A percentile compares a stretch with the other conserved stretches of the same genome.
Evolutionary conservation across 2,329 filamentous ascomycete species (phyloP).

Genomic region (Diaporthe eres): DNA sequence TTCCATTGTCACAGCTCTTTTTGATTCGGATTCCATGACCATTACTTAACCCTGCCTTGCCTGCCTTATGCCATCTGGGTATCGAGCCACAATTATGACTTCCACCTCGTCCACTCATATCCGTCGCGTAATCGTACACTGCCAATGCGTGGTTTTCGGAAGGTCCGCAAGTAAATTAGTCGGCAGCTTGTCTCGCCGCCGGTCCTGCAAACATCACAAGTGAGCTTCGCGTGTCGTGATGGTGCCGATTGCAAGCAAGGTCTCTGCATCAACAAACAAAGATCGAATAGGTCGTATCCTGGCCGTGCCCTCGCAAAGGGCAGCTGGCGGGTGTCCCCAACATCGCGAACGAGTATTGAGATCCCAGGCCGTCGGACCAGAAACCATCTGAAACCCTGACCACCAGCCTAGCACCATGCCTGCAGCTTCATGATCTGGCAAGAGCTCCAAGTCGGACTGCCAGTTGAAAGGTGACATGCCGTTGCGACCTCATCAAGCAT

Average conservation of each 20-base stretch:
- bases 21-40: conserved; percentile 24
- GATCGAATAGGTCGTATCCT: conserved; percentile 3
- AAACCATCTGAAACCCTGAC: neutral
- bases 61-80: conserved; percentile 26
- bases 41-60: conserved; percentile 24
- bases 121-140: conserved; percentile 35
- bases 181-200: neutral
- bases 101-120: conserved; percentile 30
- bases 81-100: conserved; percentile 37
- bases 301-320: neutral
- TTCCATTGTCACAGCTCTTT: neutral
- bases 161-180: conserved; percentile 19
- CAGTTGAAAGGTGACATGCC: neutral
- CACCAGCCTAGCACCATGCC: neutral
- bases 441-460: neutral
- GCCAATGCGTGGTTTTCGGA: conserved; percentile 10
- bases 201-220: neutral
- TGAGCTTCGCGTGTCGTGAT: neutral
- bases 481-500: neutral
- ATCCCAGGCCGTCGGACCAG: neutral
- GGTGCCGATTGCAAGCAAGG: conserved; percentile 1
- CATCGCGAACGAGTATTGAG: neutral
- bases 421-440: neutral
- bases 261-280: conserved; percentile 8
- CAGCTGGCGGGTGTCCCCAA: neutral